Conservation (phyloP, 306 rosid species). For the Calophaca sinica region DNA sequence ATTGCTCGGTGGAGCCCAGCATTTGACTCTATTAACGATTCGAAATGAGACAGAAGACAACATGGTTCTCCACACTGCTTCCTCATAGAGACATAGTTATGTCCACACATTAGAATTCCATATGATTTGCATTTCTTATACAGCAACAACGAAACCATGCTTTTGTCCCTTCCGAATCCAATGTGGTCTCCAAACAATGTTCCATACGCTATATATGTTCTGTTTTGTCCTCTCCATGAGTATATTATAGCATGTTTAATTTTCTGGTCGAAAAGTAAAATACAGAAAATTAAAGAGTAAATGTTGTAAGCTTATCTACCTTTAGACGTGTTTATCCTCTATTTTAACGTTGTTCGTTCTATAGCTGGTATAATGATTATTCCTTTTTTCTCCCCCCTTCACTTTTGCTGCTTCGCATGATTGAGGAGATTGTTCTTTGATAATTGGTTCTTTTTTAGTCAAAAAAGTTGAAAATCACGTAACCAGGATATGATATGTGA, state of each 20-base stretch:
- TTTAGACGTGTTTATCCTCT: background rate
- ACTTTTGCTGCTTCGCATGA: conserved; percentile 20
- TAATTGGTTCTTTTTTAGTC: conserved; percentile 43
- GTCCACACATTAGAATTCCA: background rate
- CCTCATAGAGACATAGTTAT: background rate
- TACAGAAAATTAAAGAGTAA: background rate
- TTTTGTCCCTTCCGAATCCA: conserved; percentile 25
- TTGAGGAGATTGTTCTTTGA: conserved; percentile 37
- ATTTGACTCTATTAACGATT: conserved; percentile 35
- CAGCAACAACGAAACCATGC: background rate
- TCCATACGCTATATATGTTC: background rate
- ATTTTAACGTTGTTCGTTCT: background rate
- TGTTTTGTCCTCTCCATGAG: background rate
- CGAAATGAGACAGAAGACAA: conserved; percentile 21
- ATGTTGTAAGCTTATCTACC: background rate
- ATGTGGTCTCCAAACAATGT: conserved; percentile 18
- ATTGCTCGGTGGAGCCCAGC: conserved; percentile 40
- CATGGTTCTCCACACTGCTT: conserved; percentile 13
- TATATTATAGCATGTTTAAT: conserved; percentile 7
- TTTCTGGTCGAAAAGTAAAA: background rate
- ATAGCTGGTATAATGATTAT: conserved; percentile 10
- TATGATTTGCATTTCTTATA: conserved; percentile 19
- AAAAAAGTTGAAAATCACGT: conserved; percentile 42
- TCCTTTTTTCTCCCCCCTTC: background rate
- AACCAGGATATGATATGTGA: conserved; percentile 15